Base-by-base conservation (phyloP, 257 asterid species). In the Capsicum pubescens region DNA sequence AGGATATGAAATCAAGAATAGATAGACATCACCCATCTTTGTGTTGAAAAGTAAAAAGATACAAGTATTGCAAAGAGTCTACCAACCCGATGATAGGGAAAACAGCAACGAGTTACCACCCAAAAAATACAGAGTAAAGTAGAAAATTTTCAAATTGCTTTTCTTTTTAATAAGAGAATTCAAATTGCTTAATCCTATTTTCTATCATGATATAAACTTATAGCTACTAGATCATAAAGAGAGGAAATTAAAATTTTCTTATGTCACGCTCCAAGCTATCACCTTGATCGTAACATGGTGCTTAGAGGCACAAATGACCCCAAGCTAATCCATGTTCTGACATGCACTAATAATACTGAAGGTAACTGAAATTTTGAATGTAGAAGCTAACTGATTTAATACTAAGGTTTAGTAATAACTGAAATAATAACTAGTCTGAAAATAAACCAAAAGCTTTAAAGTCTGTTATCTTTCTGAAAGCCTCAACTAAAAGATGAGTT, bases 1-100 rank as follows among this genome's bases (percentile, higher is more conserved):
- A 94, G 99, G 99, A 97, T 97, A 97, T 97, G 88, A 85, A 97
- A 88, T 46, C 98, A 98, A 84, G 92, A 91, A 84, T 87, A 87
- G 67, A 98, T 83, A 85, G 97, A 92, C 85, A 84, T 88, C 59
- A 97, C 91, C 99, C 99, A 97, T 86, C 99, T 98, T 89, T 89
- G 93, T 85, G 99, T 92, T 87, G 95, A 88, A 83, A 95, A 91
- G 91, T 97, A 97, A 89, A 94, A 97, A 42, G 99, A 90, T 54
- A 90, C 93, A 90, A 93, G 84, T 97, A 97, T 95, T 26, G 95
- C 97, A 69, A 93, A 81, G 86, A 97, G 98, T 60, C 99, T 98
- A 72, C 97, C 97, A 39, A 93, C 95, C 99, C 95, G 91, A 83
- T 84, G 87, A 79, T 81, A 86, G 74, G 64, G 42, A 84, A 85